phyloP scores from a whole-genome alignment of 345 rosid genomes.

The Hibiscus trionum region DNA sequence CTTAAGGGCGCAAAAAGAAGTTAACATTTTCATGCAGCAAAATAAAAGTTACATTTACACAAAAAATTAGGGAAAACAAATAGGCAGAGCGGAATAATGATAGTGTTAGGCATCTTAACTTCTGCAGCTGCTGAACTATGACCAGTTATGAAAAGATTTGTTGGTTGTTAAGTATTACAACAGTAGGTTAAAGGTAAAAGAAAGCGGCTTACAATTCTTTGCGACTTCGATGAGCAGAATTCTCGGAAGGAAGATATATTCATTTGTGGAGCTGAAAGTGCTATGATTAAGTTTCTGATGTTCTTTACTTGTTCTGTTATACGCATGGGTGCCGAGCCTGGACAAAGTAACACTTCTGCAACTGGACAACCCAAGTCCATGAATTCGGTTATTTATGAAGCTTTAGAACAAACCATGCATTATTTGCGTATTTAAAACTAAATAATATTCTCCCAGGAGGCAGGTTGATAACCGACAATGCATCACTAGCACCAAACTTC shows the following conservation, averaged over 20 bases:
- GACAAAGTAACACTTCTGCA: background rate
- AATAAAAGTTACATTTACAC: background rate
- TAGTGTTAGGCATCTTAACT: background rate
- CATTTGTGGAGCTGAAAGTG: background rate
- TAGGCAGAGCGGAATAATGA: background rate
- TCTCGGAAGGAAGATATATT: background rate
- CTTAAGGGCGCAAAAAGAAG: background rate
- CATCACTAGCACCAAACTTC: background rate
- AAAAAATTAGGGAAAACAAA: background rate
- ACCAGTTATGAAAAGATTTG: background rate
- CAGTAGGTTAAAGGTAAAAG: background rate
- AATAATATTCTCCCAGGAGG: background rate
- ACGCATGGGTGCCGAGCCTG: background rate
- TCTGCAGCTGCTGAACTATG: conserved; percentile 2
- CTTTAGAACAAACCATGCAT: background rate
- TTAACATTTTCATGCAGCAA: background rate
- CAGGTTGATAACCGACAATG: background rate
- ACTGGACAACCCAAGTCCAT: background rate
- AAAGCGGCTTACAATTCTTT: background rate
- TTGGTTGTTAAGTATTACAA: background rate
- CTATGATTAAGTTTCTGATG: background rate
- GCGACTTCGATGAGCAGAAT: background rate
- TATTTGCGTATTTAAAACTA: background rate
- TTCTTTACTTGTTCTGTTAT: background rate
- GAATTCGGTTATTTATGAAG: background rate